Conservation (phyloP, 495 filamentous ascomycete species). For the Aspergillus egyptiacus region DNA sequence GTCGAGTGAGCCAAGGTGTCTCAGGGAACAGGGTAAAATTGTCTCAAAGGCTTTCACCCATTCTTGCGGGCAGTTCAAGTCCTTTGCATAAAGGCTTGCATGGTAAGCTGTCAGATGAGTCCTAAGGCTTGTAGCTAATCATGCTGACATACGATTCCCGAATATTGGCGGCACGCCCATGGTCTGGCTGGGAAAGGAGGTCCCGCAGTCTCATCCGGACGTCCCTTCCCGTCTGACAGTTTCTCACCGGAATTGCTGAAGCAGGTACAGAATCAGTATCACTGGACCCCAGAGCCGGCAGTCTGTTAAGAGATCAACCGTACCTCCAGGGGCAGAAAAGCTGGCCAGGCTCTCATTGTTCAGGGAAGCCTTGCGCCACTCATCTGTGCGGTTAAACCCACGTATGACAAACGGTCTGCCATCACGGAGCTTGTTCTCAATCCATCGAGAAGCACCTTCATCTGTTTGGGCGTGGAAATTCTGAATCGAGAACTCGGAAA, state of each 20-base stretch:
- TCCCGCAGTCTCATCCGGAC: constrained; percentile 15
- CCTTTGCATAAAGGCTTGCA: constrained; percentile 20
- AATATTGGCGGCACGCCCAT: constrained; percentile 1
- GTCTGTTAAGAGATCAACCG: not conserved
- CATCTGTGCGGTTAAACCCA: constrained; percentile 7
- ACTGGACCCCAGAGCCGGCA: not conserved
- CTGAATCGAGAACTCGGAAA: constrained; percentile 22
- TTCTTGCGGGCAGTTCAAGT: constrained; percentile 17
- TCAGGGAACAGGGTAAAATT: constrained; percentile 11
- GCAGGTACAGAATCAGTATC: not conserved
- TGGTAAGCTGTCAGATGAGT: not conserved
- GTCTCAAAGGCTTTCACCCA: constrained; percentile 11
- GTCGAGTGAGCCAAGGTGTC: constrained; percentile 18
- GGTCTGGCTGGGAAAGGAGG: constrained; percentile 7
- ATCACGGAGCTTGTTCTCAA: constrained; percentile 12
- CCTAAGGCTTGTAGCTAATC: not conserved
- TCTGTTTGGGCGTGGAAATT: constrained; percentile 1
- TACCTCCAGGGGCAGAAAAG: constrained; percentile 17
- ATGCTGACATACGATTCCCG: constrained; percentile 15
- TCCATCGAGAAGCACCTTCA: constrained; percentile 1
- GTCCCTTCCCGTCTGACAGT: constrained; percentile 20
- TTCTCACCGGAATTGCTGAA: constrained; percentile 15
- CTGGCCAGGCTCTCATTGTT: constrained; percentile 11
- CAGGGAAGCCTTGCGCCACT: constrained; percentile 8
- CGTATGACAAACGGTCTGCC: constrained; percentile 18